Evolutionary conservation across 139 green algal genomes (phyloP).

Genomic region (Axilococcus clingmanii): DNA sequence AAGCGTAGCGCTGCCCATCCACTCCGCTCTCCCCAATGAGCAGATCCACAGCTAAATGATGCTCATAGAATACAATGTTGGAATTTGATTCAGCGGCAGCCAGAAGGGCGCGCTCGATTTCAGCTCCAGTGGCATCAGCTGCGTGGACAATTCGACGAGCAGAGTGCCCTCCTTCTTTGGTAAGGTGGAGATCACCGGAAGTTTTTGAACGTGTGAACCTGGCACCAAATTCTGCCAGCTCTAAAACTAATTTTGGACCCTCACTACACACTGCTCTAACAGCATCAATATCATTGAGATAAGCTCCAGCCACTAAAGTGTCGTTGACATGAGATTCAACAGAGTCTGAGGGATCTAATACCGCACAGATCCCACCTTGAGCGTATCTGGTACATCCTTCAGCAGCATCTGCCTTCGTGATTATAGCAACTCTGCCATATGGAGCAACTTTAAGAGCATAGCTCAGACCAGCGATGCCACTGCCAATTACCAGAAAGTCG

Average conservation of each 20-base stretch:
- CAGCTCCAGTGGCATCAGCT: slow-evolving; percentile 81
- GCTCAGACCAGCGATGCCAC: slow-evolving; percentile 87
- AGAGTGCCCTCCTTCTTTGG: slow-evolving; percentile 88
- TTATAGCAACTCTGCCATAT: slow-evolving; percentile 80
- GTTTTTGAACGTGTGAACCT: slow-evolving; percentile 65
- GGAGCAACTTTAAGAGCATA: slow-evolving; percentile 91
- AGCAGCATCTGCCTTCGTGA: slow-evolving; percentile 78
- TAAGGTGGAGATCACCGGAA: slow-evolving; percentile 78
- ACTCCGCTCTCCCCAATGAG: slow-evolving; percentile 31
- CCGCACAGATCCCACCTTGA: slow-evolving; percentile 88
- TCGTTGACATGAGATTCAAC: slow-evolving; percentile 82
- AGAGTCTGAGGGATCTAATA: slow-evolving; percentile 79
- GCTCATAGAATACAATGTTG: slow-evolving; percentile 78
- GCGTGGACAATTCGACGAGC: slow-evolving; percentile 91
- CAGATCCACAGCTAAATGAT: slow-evolving; percentile 66
- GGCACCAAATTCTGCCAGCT: slow-evolving; percentile 81
- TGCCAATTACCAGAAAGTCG: slow-evolving; percentile 92
- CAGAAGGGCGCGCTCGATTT: slow-evolving; percentile 91
- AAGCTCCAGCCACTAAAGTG: slow-evolving; percentile 79
- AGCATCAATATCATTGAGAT: slow-evolving; percentile 66
- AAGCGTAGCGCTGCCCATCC: slow-evolving; percentile 44
- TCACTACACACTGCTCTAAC: slow-evolving; percentile 89
- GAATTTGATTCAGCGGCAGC: slow-evolving; percentile 38
- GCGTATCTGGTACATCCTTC: slow-evolving; percentile 85
- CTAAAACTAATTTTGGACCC: slow-evolving; percentile 75